Conservation (phyloP, 805 yeast species). For the Millerago galiae region DNA sequence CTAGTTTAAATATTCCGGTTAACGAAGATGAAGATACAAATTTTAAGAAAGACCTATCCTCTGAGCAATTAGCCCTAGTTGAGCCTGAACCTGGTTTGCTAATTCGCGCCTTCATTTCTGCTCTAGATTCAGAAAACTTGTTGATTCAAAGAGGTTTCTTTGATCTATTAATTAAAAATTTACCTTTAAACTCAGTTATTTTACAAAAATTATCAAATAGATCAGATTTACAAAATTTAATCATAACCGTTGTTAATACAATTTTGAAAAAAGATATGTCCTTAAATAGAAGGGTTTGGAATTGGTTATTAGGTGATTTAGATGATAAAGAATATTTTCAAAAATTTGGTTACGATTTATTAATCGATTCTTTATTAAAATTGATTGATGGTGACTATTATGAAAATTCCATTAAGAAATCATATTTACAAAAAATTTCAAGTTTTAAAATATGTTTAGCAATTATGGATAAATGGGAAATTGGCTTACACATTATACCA, state of each 20-base stretch:
- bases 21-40: conserved; percentile 20
- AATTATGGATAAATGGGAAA: conserved; percentile 91
- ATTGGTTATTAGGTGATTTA: conserved; percentile 78
- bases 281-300: conserved; percentile 87
- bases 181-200: conserved; percentile 59
- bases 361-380: conserved; percentile 48
- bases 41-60: conserved; percentile 26
- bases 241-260: conserved; percentile 59
- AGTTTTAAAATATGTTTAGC: conserved; percentile 64
- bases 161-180: conserved; percentile 63
- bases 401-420: conserved; percentile 10
- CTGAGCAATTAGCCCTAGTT: conserved; percentile 55
- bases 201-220: conserved; percentile 40
- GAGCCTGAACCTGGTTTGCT: conserved; percentile 76
- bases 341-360: conserved; percentile 43
- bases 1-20: conserved; percentile 41
- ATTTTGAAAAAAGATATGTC: conserved; percentile 89
- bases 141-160: conserved; percentile 85
- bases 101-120: conserved; percentile 64
- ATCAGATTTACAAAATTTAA: conserved; percentile 50
- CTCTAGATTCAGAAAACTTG: conserved; percentile 59
- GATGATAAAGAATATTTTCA: conserved; percentile 42
- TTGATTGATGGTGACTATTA: conserved; percentile 31
- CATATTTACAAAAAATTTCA: conserved; percentile 32
- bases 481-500: conserved; percentile 72